Base-by-base conservation (phyloP, 305 asterid genomes). In the Solanum hybrid region DNA sequence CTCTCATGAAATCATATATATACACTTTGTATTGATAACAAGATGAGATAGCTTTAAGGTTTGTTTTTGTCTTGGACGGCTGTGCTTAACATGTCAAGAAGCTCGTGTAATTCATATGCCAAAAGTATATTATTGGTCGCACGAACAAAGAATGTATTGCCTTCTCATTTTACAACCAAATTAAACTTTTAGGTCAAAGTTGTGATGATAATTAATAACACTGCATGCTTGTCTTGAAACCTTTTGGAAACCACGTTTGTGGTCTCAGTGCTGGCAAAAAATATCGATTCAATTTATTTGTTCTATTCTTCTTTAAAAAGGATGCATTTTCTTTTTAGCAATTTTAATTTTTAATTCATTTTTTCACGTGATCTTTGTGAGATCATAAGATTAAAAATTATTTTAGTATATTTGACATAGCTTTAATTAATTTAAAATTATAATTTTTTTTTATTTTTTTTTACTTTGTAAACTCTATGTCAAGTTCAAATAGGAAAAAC, bases 61-160 rank as follows among this genome's bases (percentile, higher is more conserved):
- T 89, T 87, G 69, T 35, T 89, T 89, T 89, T 89, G 18, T 22
- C 85, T 92, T 89, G 91, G 92, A 91, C 89, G 93, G 93, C 91
- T 87, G 92, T 88, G 90, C 46, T 83, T 86, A 36, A 85, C 80
- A 67, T 88, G 88, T 91, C 98, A 93, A 92, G 97, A 93, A 79
- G 92, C 97, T 91, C 93, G 97, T 96, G 26, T 37, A 87, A 40
- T 86, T 89, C 71, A 61, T 91, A 93, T 91, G 91, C 87, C 87
- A 89, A 78, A 77, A 87, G 16, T 26, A 71, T 71, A 5, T 12
- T 67, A 67, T 67, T 9, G 87, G 37, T 92, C 95, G 94, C 98
- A 95, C 98, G 98, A 94, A 93, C 94, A 95, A 88, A 92, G 98
- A 94, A 96, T 96, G 89, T 92, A 57, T 12, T 83, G 64, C 46